These are phyloP conservation scores for Ogataea trehaloabstinens DNA, from an alignment of 805 yeast genomes.

Conservation along the genomic window DNA sequence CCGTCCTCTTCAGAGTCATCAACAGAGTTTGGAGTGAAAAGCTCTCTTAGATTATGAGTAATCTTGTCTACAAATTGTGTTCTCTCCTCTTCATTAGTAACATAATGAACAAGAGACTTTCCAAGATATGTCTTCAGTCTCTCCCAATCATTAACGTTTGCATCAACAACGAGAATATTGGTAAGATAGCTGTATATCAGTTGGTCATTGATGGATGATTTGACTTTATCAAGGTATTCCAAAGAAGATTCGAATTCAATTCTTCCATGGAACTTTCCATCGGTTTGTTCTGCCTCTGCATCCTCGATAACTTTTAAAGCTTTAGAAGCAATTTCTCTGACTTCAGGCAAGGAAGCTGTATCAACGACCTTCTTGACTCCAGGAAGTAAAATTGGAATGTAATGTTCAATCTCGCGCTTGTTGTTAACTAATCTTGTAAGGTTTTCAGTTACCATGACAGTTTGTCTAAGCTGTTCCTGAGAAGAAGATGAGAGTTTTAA, in stretches of 20 bases:
- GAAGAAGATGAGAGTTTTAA: constrained; percentile 83
- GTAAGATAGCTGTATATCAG: constrained; percentile 47
- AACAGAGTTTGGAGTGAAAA: constrained; percentile 51
- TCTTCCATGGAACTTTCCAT: constrained; percentile 77
- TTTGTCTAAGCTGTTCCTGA: constrained; percentile 94
- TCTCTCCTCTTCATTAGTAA: constrained; percentile 31
- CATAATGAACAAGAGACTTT: constrained; percentile 36
- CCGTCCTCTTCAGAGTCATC: constrained; percentile 74
- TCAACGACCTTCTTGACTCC: constrained; percentile 85
- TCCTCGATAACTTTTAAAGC: constrained; percentile 80
- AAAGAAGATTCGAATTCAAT: constrained; percentile 54
- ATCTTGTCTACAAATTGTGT: constrained; percentile 42
- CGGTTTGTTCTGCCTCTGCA: constrained; percentile 68
- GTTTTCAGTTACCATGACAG: constrained; percentile 94
- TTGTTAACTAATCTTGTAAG: constrained; percentile 93
- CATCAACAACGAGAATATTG: constrained; percentile 53
- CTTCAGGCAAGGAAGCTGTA: constrained; percentile 94
- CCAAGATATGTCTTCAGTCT: constrained; percentile 55
- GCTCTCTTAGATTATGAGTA: constrained; percentile 49
- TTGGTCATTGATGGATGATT: constrained; percentile 34
- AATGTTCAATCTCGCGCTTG: constrained; percentile 84
- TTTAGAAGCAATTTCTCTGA: constrained; percentile 86
- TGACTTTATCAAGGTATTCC: constrained; percentile 37
- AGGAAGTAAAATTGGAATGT: constrained; percentile 85
- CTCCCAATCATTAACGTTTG: constrained; percentile 74